Percentiles rank a stretch among this genome's conserved stretches.
These are phyloP conservation scores for Beta lomatogona DNA, from an alignment of 179 eudicot genomes.

Conservation along the genomic window DNA sequence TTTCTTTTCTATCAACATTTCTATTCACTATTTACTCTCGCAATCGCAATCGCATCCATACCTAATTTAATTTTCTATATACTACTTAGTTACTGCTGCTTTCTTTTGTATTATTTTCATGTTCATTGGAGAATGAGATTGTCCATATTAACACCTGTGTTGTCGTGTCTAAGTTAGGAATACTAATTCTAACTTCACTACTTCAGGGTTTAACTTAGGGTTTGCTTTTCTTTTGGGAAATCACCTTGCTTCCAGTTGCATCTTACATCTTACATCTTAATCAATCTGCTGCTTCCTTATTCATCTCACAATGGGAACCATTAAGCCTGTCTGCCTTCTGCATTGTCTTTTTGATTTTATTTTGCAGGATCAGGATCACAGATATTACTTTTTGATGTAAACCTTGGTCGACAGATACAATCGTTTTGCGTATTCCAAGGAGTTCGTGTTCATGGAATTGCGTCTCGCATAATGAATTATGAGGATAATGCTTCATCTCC, in stretches of 20 bases:
- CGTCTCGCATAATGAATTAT: constrained; percentile 19
- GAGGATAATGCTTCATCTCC: constrained; percentile 17
- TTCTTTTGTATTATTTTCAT: too few relatives aligned
- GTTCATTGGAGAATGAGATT: too few relatives aligned
- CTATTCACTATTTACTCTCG: too few relatives aligned
- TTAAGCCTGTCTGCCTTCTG: neutral
- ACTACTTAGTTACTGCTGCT: too few relatives aligned
- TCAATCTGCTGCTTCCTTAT: neutral
- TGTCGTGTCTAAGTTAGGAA: too few relatives aligned
- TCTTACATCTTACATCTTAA: too few relatives aligned
- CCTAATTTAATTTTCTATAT: too few relatives aligned
- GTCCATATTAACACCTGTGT: too few relatives aligned
- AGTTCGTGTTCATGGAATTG: constrained; percentile 86
- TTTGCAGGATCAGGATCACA: constrained; percentile 86
- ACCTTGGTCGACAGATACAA: constrained; percentile 38
- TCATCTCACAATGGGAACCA: neutral
- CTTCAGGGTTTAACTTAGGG: neutral
- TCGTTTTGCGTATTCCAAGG: constrained; percentile 73
- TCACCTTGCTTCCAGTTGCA: neutral
- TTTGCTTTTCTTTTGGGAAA: neutral
- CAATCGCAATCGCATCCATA: too few relatives aligned
- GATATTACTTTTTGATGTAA: constrained; percentile 63
- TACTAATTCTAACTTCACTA: neutral
- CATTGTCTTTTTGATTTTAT: neutral
- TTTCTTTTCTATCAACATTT: too few relatives aligned